A percentile compares a stretch with the other conserved stretches of the same genome.
These are phyloP conservation scores for Ophiostoma montium DNA, from an alignment of 2,329 filamentous ascomycete species.

Conservation along the genomic window DNA sequence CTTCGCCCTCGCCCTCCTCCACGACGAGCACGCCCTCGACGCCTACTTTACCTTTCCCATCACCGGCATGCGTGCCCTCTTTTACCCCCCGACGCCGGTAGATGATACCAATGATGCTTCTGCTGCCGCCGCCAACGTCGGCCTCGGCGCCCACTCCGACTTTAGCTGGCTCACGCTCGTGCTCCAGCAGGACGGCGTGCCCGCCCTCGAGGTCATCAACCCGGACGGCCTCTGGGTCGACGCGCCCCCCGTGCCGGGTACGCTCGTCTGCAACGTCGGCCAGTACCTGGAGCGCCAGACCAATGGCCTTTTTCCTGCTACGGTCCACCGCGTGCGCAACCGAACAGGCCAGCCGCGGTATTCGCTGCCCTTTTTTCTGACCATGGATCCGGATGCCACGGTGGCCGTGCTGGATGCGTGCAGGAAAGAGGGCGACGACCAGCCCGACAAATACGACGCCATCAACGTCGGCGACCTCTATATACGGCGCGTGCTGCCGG, in stretches of 20 bases:
- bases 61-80: conserved; percentile 16
- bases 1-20: conserved; percentile 13
- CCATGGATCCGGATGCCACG: conserved; percentile 27
- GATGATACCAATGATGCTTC: not conserved
- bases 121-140: conserved; percentile 16
- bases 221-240: conserved; percentile 24
- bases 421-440: not conserved
- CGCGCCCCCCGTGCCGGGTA: conserved; percentile 5
- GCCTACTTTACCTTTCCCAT: conserved; percentile 24
- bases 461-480: not conserved
- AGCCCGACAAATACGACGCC: not conserved
- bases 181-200: conserved; percentile 28
- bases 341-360: conserved; percentile 27
- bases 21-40: conserved; percentile 21
- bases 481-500: not conserved
- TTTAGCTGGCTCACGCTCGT: conserved; percentile 35
- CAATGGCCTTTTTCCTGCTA: conserved; percentile 32
- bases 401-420: not conserved
- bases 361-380: conserved; percentile 43
- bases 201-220: conserved; percentile 27
- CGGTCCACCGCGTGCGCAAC: conserved; percentile 36
- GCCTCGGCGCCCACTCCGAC: conserved; percentile 32
- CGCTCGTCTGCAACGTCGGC: conserved; percentile 35
- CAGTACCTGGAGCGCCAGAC: conserved; percentile 36
- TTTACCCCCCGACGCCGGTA: conserved; percentile 15